Conservation (phyloP, 768 basidiomycete genomes). For the Russula abietina region DNA sequence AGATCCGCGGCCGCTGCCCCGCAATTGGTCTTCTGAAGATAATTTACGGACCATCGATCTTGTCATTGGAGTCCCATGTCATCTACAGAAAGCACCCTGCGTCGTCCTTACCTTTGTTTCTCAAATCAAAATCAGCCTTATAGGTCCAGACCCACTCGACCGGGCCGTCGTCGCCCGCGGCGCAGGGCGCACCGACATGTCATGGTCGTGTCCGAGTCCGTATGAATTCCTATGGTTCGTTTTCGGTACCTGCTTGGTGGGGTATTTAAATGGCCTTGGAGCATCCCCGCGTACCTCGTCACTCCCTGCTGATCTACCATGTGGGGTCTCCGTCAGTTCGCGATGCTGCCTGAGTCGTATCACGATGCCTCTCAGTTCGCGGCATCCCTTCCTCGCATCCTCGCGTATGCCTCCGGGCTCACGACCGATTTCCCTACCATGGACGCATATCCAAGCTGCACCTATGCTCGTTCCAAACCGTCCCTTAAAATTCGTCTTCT, state of each 20-base stretch:
- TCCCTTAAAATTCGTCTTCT: constrained; percentile 32
- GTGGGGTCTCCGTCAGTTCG: background rate
- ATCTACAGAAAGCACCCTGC: no score
- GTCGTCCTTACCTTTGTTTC: no score
- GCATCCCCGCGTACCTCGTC: background rate
- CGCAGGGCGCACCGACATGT: background rate
- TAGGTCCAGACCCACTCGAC: no score
- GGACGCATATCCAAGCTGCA: background rate
- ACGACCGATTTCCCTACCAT: constrained; percentile 2
- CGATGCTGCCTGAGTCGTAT: background rate
- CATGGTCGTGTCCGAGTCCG: no score
- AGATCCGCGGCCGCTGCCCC: no score
- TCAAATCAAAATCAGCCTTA: no score
- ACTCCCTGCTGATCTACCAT: background rate
- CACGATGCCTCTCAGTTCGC: constrained; percentile 1
- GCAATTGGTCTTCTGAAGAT: no score
- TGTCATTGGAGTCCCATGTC: no score
- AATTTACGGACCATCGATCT: no score
- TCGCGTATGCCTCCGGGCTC: constrained; percentile 8
- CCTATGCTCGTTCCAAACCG: background rate
- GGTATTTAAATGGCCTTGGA: background rate
- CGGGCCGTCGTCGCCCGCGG: background rate
- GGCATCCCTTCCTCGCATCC: background rate
- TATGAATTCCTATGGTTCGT: background rate
- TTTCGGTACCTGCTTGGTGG: background rate